Percentiles rank a stretch among this genome's conserved stretches.
Evolutionary conservation across 768 basidiomycete species (phyloP).

Genomic region (Crepidotus variabilis): DNA sequence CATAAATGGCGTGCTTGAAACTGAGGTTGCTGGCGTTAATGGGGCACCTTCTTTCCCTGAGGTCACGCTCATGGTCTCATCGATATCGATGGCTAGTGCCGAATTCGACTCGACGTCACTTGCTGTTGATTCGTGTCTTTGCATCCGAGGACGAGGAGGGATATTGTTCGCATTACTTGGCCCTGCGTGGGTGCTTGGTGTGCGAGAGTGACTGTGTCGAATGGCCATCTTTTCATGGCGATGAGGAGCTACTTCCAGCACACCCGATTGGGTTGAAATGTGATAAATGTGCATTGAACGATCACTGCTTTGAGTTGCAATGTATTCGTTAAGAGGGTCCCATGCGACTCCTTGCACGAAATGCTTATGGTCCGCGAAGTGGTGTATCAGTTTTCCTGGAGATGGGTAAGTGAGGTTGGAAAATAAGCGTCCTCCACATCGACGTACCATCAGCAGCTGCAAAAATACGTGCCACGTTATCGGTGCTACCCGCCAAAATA

Average conservation of each 20-base stretch:
- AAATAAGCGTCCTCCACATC: not conserved
- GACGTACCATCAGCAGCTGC: constrained; percentile 64
- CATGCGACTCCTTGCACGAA: constrained; percentile 99
- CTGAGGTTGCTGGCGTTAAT: constrained; percentile 65
- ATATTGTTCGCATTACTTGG: constrained; percentile 17
- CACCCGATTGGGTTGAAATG: constrained; percentile 74
- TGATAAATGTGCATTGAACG: constrained; percentile 94
- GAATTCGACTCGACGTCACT: constrained; percentile 67
- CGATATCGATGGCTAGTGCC: constrained; percentile 40
- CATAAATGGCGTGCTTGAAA: constrained; percentile 63
- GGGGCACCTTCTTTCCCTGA: constrained; percentile 33
- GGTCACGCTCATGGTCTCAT: constrained; percentile 29
- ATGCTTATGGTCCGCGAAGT: constrained; percentile 92
- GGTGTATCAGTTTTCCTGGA: constrained; percentile 80
- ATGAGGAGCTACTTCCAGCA: constrained; percentile 85
- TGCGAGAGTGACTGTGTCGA: constrained; percentile 55
- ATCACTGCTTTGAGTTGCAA: constrained; percentile 96
- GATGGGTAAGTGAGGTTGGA: constrained; percentile 9
- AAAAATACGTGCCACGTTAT: constrained; percentile 89
- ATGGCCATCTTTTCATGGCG: constrained; percentile 82
- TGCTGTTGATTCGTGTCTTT: constrained; percentile 65
- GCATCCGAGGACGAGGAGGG: constrained; percentile 45
- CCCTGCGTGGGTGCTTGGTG: constrained; percentile 54
- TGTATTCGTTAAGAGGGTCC: constrained; percentile 96
- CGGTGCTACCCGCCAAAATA: constrained; percentile 94